These are phyloP conservation scores for Cardamine chenopodiifolia DNA, from an alignment of 345 rosid species.

Conservation along the genomic window DNA sequence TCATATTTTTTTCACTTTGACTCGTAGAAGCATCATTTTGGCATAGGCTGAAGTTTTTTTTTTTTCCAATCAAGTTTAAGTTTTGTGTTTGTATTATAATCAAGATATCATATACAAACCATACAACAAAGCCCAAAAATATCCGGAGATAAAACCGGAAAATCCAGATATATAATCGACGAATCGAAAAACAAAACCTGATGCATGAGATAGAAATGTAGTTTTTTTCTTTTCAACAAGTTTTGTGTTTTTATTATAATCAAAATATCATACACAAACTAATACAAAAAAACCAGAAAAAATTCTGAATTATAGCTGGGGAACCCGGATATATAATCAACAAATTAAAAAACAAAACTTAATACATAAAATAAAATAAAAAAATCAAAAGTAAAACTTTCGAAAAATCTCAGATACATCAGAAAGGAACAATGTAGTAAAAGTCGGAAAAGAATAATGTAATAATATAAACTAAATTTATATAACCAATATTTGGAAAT, in stretches of 20 bases:
- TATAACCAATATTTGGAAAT: not conserved
- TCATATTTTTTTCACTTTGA: conserved; percentile 2
- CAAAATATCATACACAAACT: too few species aligned
- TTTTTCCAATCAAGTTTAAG: too few species aligned
- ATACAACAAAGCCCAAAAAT: not conserved
- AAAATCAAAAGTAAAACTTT: not conserved
- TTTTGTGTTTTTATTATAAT: too few species aligned
- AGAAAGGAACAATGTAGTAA: not conserved
- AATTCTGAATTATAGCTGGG: not conserved
- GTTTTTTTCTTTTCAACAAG: too few species aligned
- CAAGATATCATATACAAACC: not conserved
- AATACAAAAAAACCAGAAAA: not conserved
- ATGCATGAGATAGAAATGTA: not conserved
- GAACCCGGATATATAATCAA: too few species aligned
- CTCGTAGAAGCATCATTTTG: conserved; percentile 35
- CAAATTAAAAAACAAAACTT: too few species aligned
- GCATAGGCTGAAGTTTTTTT: not conserved
- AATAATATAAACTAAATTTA: not conserved
- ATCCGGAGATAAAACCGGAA: not conserved
- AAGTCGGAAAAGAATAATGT: not conserved
- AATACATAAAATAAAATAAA: not conserved
- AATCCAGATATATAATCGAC: not conserved
- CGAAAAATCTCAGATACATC: not conserved
- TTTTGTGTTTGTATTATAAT: not conserved
- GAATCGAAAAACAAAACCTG: not conserved